Evolutionary conservation across 192 early-diverging fungal species (phyloP), one percentile per base, ranked within the genome.

Genomic region (Backusella westeae): DNA sequence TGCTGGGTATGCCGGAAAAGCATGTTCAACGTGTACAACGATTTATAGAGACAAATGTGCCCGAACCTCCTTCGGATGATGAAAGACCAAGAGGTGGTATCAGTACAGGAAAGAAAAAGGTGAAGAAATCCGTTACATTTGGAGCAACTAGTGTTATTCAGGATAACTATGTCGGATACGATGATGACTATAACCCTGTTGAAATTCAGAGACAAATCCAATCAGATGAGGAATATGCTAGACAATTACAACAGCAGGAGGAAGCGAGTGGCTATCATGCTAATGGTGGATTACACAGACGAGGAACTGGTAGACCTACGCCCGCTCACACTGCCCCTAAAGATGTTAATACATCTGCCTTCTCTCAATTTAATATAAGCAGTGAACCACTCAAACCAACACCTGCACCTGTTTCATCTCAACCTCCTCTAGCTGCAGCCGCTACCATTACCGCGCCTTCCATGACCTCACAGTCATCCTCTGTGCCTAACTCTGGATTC

Each of bases 221-320:
- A 69, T 78, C 87, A 9, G 96, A 98, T 80, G 96, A 96, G 81
- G 84, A 84, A 42, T 86, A 96, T 73, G 96, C 96, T 6, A 87
- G 94, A n/a, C 87, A 92, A 69, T 86, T 98, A 74, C 96, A 98
- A 83, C 87, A 93, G 53, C 88, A 93, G 46, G 94, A 96, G 70
- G 83, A 34, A 68, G 77, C 72, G 9, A 32, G 78, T 72, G 79
- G 80, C n/a, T 72, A 34, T 21, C 19, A 69, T 41, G 35, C 36
- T 63, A 72, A 39, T n/a, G 4, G 32, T 35, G 42, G 75, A 17
- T 69, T 75, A 52, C 75, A 75, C 34, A 36, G 75, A 26, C 67
- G 75, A 76, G 79, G 79, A 34, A 81, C 80, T 8, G 76, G 80
- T 23, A 63, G 88, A 73, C 88, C 88, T 14, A 87, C 85, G 63